Evolutionary conservation across 371 early-diverging fungal genomes (phyloP).

Genomic region (Batrachochytrium dendrobatidis): DNA sequence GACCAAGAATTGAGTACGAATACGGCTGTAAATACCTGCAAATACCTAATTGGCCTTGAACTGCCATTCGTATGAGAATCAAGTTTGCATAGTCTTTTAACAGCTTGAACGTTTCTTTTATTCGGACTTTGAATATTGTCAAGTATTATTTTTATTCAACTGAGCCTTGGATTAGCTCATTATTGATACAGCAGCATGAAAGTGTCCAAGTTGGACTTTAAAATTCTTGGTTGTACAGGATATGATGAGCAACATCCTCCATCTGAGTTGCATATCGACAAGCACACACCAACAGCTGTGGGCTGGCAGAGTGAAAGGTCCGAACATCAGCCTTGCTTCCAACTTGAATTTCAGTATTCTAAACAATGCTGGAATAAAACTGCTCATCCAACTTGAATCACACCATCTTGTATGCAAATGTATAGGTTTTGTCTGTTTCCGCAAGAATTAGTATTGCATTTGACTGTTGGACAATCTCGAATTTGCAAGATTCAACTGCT

Average conservation of each 20-base stretch:
- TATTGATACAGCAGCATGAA: conserved; percentile 3
- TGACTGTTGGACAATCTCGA: conserved; percentile 50
- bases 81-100: no score
- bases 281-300: conserved; percentile 37
- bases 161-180: no score
- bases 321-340: not conserved
- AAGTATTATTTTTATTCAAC: no score
- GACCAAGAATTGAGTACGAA: no score
- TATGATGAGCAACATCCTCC: conserved; percentile 48
- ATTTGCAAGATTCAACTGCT: conserved; percentile 65
- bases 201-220: conserved; percentile 34
- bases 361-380: no score
- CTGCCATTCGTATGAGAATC: no score
- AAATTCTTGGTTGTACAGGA: conserved; percentile 42
- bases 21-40: no score
- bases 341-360: not conserved
- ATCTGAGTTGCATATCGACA: conserved; percentile 33
- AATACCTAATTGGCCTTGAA: no score
- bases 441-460: conserved; percentile 58
- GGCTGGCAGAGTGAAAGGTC: conserved; percentile 58
- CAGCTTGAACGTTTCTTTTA: no score
- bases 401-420: not conserved
- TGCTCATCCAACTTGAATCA: not conserved
- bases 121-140: no score
- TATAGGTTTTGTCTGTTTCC: conserved; percentile 64